These are phyloP conservation scores for Entonaema liquescens DNA, from an alignment of 495 filamentous ascomycete species.

Conservation along the genomic window DNA sequence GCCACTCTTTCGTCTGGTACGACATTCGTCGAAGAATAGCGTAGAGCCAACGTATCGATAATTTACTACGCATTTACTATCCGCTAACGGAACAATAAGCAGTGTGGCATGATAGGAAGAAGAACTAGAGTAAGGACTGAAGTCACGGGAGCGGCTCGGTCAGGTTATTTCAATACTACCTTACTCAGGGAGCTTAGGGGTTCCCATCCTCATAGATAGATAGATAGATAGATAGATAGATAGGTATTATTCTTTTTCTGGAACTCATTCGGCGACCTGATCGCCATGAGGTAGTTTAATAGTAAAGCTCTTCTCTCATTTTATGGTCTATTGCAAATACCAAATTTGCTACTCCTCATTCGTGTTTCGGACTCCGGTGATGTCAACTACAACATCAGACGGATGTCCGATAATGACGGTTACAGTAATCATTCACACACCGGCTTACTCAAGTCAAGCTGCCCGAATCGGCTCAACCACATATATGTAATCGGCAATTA, in stretches of 20 bases:
- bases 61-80: conserved; percentile 10
- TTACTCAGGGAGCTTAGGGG: conserved; percentile 4
- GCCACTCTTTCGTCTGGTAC: not conserved
- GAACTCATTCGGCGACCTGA: not conserved
- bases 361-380: conserved; percentile 37
- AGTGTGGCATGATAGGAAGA: conserved; percentile 13
- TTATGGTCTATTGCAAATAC: conserved; percentile 18
- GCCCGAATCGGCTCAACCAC: conserved; percentile 22
- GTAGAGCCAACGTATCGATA: conserved; percentile 5
- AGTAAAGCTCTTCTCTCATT: conserved; percentile 2
- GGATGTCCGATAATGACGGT: conserved; percentile 32
- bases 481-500: conserved; percentile 28
- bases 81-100: conserved; percentile 18
- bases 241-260: not conserved
- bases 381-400: conserved; percentile 36
- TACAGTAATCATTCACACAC: conserved; percentile 42
- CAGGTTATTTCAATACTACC: not conserved
- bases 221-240: conserved; percentile 10
- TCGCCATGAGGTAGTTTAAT: conserved; percentile 3
- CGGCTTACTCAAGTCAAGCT: conserved; percentile 40
- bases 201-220: conserved; percentile 17
- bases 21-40: not conserved
- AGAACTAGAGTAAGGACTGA: not conserved
- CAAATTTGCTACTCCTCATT: conserved; percentile 12
- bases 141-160: not conserved